Conservation (phyloP, 768 basidiomycete species). For the Trametes gibbosa region DNA sequence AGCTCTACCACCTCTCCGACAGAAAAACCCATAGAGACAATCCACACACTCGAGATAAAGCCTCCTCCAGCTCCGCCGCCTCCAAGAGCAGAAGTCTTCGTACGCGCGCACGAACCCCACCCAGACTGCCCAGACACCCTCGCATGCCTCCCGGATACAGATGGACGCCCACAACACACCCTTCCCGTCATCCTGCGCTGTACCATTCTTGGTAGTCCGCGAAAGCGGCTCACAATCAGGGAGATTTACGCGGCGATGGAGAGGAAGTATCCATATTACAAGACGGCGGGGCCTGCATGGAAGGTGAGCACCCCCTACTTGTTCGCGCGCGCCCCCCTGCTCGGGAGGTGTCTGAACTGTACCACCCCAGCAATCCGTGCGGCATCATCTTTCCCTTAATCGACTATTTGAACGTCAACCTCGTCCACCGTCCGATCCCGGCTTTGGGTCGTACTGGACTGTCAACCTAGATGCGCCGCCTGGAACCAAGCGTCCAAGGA, state of each 20-base stretch:
- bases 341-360: constrained; percentile 9
- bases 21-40: constrained; percentile 7
- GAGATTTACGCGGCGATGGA: constrained; percentile 89
- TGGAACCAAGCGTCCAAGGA: constrained; percentile 81
- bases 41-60: constrained; percentile 1
- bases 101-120: constrained; percentile 43
- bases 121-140: constrained; percentile 77
- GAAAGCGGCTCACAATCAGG: constrained; percentile 74
- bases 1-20: constrained; percentile 21
- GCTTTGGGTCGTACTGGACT: constrained; percentile 88
- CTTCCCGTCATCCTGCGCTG: constrained; percentile 83
- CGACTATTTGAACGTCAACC: constrained; percentile 80
- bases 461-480: constrained; percentile 85
- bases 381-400: constrained; percentile 81
- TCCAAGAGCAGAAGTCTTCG: constrained; percentile 17
- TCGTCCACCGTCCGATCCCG: constrained; percentile 79
- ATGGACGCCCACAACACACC: constrained; percentile 78
- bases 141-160: constrained; percentile 74
- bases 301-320: constrained; percentile 49
- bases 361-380: constrained; percentile 71
- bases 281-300: constrained; percentile 79
- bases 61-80: constrained; percentile 3
- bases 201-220: constrained; percentile 75
- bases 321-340: constrained; percentile 1
- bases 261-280: constrained; percentile 79